Base-by-base conservation (phyloP, 345 rosid genomes). In the Lumnitzera racemosa region DNA sequence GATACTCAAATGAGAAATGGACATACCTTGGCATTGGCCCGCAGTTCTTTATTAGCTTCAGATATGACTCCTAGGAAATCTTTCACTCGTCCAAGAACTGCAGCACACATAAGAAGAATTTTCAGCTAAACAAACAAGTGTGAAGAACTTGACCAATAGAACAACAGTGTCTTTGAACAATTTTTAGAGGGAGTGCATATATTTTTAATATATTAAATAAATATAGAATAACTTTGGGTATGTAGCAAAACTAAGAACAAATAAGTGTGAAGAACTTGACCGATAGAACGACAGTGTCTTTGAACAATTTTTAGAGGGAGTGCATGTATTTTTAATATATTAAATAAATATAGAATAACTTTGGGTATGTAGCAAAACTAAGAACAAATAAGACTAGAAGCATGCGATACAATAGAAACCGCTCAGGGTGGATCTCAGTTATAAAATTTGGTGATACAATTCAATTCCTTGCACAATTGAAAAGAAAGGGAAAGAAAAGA, bases 61-160 rank as follows among this genome's bases (percentile, higher is more conserved):
- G 88, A 77, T 51, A 92, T 74, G 17, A 81, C 58, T 59, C 90
- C 96, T 2, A 92, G 51, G 63, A 89, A 89, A 55, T 80, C 96
- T 71, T 68, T 83, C 58, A 78, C 82, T 81, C 72, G 86, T 51
- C 84, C 95, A 57, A 89, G 61, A 77, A 87, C 86, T 81, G 77
- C 63, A 68, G 49, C 31, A 47, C 58, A 15, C n/a, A 24, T 12
- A 55, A 62, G 24, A 20, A 50, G 13, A 49, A 53, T 53, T 36
- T 36, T 36, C 56, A 23, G 56, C 29, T 53, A 46, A 24, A 57
- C 47, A 12, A 56, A 12, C 17, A 52, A 29, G 36, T 47, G 2
- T 54, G 0, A 60, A 16, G 15, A 47, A 13, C 29, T n/a, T 9
- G 5, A 51, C 24, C 50, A 53, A 9, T 4, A 49, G 27, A 13